phyloP scores from a whole-genome alignment of 2,329 filamentous ascomycete species.

The Talaromyces pinophilus region DNA sequence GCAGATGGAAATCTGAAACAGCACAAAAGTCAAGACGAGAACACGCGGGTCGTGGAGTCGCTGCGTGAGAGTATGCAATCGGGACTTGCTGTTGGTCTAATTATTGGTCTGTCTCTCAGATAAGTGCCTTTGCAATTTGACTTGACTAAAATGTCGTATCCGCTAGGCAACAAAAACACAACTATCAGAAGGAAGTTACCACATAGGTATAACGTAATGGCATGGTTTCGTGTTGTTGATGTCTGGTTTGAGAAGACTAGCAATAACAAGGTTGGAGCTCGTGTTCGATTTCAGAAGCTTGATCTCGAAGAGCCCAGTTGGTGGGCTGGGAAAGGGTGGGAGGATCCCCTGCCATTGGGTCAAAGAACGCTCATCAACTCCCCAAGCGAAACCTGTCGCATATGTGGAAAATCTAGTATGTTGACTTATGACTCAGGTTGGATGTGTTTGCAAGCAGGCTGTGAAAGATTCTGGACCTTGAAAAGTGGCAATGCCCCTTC shows the following conservation, averaged over 20 bases:
- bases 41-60: constrained; percentile 39
- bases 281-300: constrained; percentile 67
- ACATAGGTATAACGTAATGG: constrained; percentile 65
- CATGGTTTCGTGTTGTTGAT: constrained; percentile 67
- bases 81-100: constrained; percentile 56
- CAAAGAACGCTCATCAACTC: constrained; percentile 35
- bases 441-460: constrained; percentile 56
- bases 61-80: constrained; percentile 51
- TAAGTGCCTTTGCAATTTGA: neutral
- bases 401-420: constrained; percentile 43
- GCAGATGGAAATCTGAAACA: constrained; percentile 51
- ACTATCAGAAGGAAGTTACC: constrained; percentile 54
- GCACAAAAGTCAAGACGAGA: constrained; percentile 48
- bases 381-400: constrained; percentile 37
- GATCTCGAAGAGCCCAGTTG: constrained; percentile 55
- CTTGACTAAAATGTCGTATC: constrained; percentile 5
- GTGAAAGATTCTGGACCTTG: constrained; percentile 53
- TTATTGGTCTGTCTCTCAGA: constrained; percentile 51
- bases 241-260: constrained; percentile 65
- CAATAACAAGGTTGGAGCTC: constrained; percentile 48
- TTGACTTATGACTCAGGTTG: constrained; percentile 52
- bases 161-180: constrained; percentile 54
- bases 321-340: constrained; percentile 54
- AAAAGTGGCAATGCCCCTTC: constrained; percentile 34
- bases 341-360: constrained; percentile 30